Percentiles rank a stretch among this genome's conserved stretches.
These are phyloP conservation scores for Debaryomyces robertsiae DNA, from an alignment of 1,139 yeast genomes.

Conservation along the genomic window DNA sequence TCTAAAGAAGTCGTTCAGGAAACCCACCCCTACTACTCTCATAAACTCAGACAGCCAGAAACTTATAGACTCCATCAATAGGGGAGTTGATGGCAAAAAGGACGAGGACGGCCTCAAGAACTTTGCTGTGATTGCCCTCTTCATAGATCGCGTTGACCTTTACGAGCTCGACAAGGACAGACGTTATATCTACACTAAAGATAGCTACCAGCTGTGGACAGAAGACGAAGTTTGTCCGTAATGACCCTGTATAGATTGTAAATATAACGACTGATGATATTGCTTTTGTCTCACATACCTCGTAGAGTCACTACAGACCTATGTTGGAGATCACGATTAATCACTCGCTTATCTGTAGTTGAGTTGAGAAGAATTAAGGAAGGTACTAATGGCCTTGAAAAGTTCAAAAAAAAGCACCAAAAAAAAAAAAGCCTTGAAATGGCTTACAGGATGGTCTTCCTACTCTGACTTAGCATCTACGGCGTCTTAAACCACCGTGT, in stretches of 20 bases:
- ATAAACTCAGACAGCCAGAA: slow-evolving; percentile 60
- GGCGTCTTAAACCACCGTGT: neutral
- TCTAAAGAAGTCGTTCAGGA: slow-evolving; percentile 66
- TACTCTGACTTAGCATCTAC: neutral
- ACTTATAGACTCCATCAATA: slow-evolving; percentile 65
- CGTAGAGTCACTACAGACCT: too few relatives aligned
- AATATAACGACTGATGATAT: slow-evolving; percentile 7
- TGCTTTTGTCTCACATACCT: neutral
- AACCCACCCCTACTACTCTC: slow-evolving; percentile 67
- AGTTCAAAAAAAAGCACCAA: too few relatives aligned
- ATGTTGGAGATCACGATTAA: too few relatives aligned
- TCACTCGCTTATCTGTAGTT: too few relatives aligned
- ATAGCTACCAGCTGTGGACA: slow-evolving; percentile 65
- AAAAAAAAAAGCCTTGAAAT: too few relatives aligned
- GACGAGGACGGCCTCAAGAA: slow-evolving; percentile 68
- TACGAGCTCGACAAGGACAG: slow-evolving; percentile 61
- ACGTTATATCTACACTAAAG: slow-evolving; percentile 56
- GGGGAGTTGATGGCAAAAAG: slow-evolving; percentile 84
- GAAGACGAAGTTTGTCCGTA: slow-evolving; percentile 80
- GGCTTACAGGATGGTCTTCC: too few relatives aligned
- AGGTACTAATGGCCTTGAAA: too few relatives aligned
- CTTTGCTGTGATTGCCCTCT: slow-evolving; percentile 69
- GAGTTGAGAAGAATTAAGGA: too few relatives aligned
- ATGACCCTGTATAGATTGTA: slow-evolving; percentile 9
- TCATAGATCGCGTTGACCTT: slow-evolving; percentile 73